Evolutionary conservation across 208 protist species (phyloP).

Genomic region (Trypanosoma rangeli): DNA sequence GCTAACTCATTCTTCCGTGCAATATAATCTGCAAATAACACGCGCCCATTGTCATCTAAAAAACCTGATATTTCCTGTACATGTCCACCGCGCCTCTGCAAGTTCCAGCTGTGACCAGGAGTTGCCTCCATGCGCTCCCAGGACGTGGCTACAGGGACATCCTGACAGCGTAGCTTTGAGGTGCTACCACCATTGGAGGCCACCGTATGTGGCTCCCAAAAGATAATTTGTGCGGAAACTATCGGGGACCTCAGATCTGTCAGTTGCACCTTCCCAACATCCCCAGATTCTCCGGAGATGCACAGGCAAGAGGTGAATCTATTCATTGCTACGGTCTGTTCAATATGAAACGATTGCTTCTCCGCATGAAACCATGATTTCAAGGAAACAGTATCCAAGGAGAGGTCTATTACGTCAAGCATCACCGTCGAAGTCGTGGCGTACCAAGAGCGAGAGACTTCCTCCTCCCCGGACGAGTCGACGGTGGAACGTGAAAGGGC

Average conservation of each 20-base stretch:
- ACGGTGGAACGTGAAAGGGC: not conserved
- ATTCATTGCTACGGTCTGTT: not conserved
- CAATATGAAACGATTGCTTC: not conserved
- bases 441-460: conserved; percentile 8
- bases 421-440: conserved; percentile 4
- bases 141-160: conserved; percentile 5
- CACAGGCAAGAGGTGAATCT: not conserved
- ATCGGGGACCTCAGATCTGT: not conserved
- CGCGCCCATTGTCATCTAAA: not conserved
- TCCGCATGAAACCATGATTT: not conserved
- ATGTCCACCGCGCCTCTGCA: not conserved
- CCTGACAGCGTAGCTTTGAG: not conserved
- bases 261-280: not conserved
- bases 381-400: conserved; percentile 1
- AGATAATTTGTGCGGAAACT: conserved; percentile 23
- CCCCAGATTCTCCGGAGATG: not conserved
- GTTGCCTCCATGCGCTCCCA: not conserved
- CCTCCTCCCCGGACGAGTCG: not conserved
- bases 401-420: conserved; percentile 7
- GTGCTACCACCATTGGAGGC: not conserved
- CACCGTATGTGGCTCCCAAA: not conserved
- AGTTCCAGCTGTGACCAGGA: not conserved
- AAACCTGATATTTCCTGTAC: conserved; percentile 6
- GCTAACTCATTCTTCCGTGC: not conserved
- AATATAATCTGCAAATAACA: conserved; percentile 14